These are phyloP conservation scores for Gyromitra esculenta DNA, from an alignment of 2,329 filamentous ascomycete species.

Conservation along the genomic window DNA sequence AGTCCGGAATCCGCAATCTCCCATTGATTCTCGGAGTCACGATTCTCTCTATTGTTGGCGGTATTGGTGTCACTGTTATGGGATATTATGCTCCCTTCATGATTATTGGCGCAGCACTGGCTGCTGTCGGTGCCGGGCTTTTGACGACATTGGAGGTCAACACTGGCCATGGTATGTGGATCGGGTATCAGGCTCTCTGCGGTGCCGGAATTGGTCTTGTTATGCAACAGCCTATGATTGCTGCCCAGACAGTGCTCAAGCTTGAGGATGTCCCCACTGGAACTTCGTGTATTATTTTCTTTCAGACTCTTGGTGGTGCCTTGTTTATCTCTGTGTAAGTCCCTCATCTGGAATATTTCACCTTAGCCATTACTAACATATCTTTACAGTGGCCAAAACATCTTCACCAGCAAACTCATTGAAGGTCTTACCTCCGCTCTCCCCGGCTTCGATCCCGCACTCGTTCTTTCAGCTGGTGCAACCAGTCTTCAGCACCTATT, in stretches of 20 bases:
- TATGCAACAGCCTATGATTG: constrained; percentile 69
- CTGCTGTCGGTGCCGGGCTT: constrained; percentile 67
- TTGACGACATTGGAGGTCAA: constrained; percentile 66
- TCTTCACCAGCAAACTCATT: constrained; percentile 65
- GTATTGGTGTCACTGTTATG: constrained; percentile 65
- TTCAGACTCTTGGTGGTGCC: constrained; percentile 69
- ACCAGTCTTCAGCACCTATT: constrained; percentile 70
- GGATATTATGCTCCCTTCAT: constrained; percentile 71
- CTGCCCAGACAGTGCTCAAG: constrained; percentile 67
- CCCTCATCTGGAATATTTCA: not conserved
- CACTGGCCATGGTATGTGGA: constrained; percentile 65
- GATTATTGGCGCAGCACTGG: constrained; percentile 65
- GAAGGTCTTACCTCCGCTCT: constrained; percentile 48
- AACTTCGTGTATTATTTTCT: constrained; percentile 68
- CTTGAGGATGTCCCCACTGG: constrained; percentile 67
- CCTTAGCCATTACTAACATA: not conserved
- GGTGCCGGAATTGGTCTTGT: constrained; percentile 69
- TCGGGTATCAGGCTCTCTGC: constrained; percentile 60
- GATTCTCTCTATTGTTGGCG: constrained; percentile 65
- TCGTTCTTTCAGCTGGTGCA: constrained; percentile 65
- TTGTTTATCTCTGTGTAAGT: constrained; percentile 65
- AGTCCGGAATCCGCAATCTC: constrained; percentile 68
- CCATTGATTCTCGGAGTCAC: constrained; percentile 67
- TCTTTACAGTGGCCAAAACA: constrained; percentile 65
- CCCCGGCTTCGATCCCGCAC: constrained; percentile 62